Percentiles rank a stretch among this genome's conserved stretches.
Conservation (phyloP, 2,329 filamentous ascomycete genomes). For the Fusarium algeriense region DNA sequence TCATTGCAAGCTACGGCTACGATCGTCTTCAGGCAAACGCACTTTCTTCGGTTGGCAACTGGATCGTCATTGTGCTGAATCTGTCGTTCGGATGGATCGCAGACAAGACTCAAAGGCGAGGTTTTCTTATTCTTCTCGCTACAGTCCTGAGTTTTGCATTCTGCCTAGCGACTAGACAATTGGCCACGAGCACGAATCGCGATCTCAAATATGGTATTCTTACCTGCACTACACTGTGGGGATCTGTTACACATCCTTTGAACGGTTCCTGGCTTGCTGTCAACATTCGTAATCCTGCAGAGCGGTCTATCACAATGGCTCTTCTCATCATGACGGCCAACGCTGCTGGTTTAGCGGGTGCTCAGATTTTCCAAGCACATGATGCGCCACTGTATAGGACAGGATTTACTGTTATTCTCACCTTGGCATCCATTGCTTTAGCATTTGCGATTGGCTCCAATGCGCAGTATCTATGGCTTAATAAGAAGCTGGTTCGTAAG, state of each 20-base stretch:
- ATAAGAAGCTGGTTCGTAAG: background rate
- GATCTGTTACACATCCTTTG: background rate
- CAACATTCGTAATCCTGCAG: background rate
- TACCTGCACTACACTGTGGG: background rate
- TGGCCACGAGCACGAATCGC: background rate
- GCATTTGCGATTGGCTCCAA: background rate
- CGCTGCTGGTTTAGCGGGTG: background rate
- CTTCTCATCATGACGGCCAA: background rate
- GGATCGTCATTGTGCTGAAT: background rate
- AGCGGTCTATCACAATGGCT: background rate
- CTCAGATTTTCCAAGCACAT: background rate
- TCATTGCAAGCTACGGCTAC: constrained; percentile 15
- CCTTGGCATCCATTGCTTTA: background rate
- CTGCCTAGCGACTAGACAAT: constrained; percentile 4
- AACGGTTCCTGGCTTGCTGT: constrained; percentile 3
- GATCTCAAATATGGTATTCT: constrained; percentile 11
- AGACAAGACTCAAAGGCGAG: background rate
- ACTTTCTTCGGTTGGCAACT: background rate
- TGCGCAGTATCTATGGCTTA: constrained; percentile 1
- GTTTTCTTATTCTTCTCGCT: background rate
- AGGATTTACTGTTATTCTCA: background rate
- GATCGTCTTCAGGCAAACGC: constrained; percentile 2
- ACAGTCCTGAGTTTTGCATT: background rate
- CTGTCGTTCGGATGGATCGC: constrained; percentile 3
- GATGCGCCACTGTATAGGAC: background rate